Percentiles rank a stretch among this genome's conserved stretches.
Evolutionary conservation across 352 stramenopile species (phyloP).

Genomic region (Pythium phragmiticola): DNA sequence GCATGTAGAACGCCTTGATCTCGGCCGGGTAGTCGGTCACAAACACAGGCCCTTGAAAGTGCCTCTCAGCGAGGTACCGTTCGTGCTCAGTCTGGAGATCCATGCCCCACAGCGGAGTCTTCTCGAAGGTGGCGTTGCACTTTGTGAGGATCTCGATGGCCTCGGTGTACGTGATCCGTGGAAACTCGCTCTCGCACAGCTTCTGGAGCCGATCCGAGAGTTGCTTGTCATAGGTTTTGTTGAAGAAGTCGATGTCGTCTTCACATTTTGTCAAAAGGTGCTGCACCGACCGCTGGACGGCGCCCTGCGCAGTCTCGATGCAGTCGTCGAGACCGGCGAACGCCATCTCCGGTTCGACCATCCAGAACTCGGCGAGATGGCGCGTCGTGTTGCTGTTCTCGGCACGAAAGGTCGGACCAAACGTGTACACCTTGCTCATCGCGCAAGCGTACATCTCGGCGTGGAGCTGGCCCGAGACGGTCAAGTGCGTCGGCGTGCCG

Average conservation of each 20-base stretch:
- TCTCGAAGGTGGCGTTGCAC: slow-evolving; percentile 78
- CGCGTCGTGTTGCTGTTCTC: slow-evolving; percentile 98
- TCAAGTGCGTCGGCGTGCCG: slow-evolving; percentile 88
- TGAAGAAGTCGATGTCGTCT: slow-evolving; percentile 94
- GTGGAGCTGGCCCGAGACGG: slow-evolving; percentile 92
- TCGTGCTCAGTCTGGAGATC: slow-evolving; percentile 98
- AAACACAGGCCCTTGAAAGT: slow-evolving; percentile 87
- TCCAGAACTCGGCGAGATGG: slow-evolving; percentile 98
- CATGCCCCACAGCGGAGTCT: slow-evolving; percentile 90
- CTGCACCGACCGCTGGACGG: slow-evolving; percentile 88
- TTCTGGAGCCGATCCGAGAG: slow-evolving; percentile 84
- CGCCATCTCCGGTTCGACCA: slow-evolving; percentile 96
- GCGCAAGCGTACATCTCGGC: slow-evolving; percentile 97
- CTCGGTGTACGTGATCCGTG: slow-evolving; percentile 93
- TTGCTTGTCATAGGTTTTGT: slow-evolving; percentile 86
- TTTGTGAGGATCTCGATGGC: slow-evolving; percentile 93
- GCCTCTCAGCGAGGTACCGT: slow-evolving; percentile 91
- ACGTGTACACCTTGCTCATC: slow-evolving; percentile 98
- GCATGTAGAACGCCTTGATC: slow-evolving; percentile 99
- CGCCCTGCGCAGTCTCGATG: slow-evolving; percentile 93
- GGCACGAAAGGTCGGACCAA: slow-evolving; percentile 98
- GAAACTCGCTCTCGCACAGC: slow-evolving; percentile 87
- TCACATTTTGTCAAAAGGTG: slow-evolving; percentile 81
- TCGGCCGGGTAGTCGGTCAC: slow-evolving; percentile 98
- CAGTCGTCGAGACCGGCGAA: slow-evolving; percentile 81